These are phyloP conservation scores for Aschersonia sp. DNA, from an alignment of 2,329 filamentous ascomycete genomes.

Conservation along the genomic window DNA sequence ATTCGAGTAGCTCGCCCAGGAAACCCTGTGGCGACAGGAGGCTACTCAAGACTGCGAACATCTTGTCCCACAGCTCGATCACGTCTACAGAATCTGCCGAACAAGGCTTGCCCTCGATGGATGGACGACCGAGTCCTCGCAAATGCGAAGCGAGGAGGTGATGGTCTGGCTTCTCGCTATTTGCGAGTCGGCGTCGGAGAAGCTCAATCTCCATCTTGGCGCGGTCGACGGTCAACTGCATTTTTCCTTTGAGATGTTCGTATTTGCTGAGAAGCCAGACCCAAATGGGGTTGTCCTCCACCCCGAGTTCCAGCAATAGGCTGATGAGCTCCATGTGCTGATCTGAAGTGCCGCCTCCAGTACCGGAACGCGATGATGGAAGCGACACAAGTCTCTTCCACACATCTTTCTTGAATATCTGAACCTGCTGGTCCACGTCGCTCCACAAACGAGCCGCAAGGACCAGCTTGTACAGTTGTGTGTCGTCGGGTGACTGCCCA, in stretches of 20 bases:
- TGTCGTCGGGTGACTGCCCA: conserved; percentile 50
- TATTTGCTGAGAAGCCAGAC: conserved; percentile 86
- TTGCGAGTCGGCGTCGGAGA: conserved; percentile 65
- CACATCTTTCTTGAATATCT: conserved; percentile 74
- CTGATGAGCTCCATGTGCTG: conserved; percentile 83
- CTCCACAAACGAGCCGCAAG: conserved; percentile 90
- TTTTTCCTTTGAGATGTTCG: conserved; percentile 77
- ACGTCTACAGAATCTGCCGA: conserved; percentile 69
- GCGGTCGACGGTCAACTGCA: conserved; percentile 68
- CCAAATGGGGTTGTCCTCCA: conserved; percentile 94
- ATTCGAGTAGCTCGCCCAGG: conserved; percentile 79
- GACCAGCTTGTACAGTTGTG: conserved; percentile 73
- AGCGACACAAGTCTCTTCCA: conserved; percentile 69
- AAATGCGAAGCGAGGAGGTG: conserved; percentile 63
- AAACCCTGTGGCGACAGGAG: conserved; percentile 70
- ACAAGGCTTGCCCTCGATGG: conserved; percentile 42
- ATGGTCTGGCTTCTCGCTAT: conserved; percentile 54
- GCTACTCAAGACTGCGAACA: conserved; percentile 56
- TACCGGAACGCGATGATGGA: conserved; percentile 39
- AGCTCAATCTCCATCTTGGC: conserved; percentile 88
- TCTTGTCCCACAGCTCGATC: conserved; percentile 86
- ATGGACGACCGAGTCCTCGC: conserved; percentile 55
- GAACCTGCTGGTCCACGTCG: conserved; percentile 78
- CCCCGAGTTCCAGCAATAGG: conserved; percentile 80
- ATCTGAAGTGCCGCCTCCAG: conserved; percentile 45